A percentile compares a stretch with the other conserved stretches of the same genome.
phyloP scores from a whole-genome alignment of 441 rosid genomes.

The Gossypium schwendimanii region DNA sequence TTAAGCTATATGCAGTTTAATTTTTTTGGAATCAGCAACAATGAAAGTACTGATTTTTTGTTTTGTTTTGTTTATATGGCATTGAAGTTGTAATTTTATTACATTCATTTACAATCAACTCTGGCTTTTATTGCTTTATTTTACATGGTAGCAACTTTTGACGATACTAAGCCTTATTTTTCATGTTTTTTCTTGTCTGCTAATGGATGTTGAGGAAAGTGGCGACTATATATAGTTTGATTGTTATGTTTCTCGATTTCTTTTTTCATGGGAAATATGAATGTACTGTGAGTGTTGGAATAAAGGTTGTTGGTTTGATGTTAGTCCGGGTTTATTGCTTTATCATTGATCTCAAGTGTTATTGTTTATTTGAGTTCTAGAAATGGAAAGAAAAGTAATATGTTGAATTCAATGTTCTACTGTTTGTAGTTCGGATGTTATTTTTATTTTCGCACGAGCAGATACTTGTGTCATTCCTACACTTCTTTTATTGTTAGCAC shows the following conservation, averaged over 20 bases:
- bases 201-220: neutral
- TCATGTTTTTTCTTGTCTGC: neutral
- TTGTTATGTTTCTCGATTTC: neutral
- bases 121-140: neutral
- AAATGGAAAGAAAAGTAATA: neutral
- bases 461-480: no score
- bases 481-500: neutral
- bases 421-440: no score
- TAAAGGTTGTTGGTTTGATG: neutral
- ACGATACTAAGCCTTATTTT: neutral
- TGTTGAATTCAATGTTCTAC: neutral
- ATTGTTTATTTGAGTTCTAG: neutral
- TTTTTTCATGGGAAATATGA: neutral
- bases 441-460: no score
- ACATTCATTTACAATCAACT: neutral
- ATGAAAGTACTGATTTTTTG: neutral
- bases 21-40: no score
- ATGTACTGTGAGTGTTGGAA: neutral
- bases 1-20: neutral
- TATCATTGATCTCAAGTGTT: neutral
- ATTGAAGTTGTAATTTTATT: neutral
- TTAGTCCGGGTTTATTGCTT: neutral
- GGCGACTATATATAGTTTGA: neutral
- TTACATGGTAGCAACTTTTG: neutral
- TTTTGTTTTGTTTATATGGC: neutral